phyloP scores from a whole-genome alignment of 192 early-diverging fungal genomes.

The Coemansia sp. region DNA sequence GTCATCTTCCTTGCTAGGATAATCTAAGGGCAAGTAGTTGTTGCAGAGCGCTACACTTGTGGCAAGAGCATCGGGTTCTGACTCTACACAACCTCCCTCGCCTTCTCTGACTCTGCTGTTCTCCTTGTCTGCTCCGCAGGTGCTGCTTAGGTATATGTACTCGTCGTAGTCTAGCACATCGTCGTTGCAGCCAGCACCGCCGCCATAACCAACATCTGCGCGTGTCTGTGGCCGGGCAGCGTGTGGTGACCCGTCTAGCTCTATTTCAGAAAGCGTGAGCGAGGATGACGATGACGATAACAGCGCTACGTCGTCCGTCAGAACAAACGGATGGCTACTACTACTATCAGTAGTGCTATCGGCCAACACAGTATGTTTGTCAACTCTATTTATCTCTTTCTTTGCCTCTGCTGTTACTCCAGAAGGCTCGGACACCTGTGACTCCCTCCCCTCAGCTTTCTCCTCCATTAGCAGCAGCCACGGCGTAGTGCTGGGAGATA shows the following conservation, averaged over 20 bases:
- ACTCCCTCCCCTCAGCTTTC: background rate
- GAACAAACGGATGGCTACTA: background rate
- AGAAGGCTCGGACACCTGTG: background rate
- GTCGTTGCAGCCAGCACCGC: background rate
- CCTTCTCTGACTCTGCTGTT: background rate
- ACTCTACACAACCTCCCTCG: background rate
- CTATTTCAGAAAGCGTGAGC: conserved; percentile 25
- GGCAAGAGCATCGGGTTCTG: background rate
- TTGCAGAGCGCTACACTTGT: background rate
- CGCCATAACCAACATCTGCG: too few relatives aligned
- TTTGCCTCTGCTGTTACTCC: background rate
- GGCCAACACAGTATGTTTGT: background rate
- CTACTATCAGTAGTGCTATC: too few relatives aligned
- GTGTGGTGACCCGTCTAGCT: background rate
- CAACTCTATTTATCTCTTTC: background rate
- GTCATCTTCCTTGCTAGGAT: background rate
- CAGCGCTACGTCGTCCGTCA: background rate
- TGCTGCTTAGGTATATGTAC: conserved; percentile 36
- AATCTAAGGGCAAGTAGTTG: background rate
- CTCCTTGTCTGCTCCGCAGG: conserved; percentile 2
- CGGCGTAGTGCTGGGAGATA: background rate
- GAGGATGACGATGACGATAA: conserved; percentile 17
- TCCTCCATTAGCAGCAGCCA: background rate
- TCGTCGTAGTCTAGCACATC: conserved; percentile 37
- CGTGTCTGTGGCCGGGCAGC: background rate